A percentile compares a stretch with the other conserved stretches of the same genome.
Evolutionary conservation across 805 yeast species (phyloP).

Genomic region (Cyberlindnera maclurae): DNA sequence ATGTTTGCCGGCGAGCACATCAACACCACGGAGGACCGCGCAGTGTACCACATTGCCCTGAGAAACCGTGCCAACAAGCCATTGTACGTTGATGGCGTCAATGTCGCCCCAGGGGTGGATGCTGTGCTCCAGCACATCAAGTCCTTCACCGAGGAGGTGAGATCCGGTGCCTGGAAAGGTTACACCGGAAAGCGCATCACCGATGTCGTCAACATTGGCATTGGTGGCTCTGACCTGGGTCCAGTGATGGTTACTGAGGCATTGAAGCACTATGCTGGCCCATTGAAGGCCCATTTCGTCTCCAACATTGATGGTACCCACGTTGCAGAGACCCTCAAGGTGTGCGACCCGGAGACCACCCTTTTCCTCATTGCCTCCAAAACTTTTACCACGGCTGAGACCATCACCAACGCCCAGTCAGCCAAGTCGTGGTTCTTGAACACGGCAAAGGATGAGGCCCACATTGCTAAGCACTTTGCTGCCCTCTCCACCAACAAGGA

Average conservation of each 20-base stretch:
- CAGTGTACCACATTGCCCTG: conserved; percentile 94
- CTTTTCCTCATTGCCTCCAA: conserved; percentile 89
- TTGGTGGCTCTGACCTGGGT: conserved; percentile 98
- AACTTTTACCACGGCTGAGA: conserved; percentile 99
- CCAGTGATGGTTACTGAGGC: conserved; percentile 99
- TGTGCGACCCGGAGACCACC: conserved; percentile 82
- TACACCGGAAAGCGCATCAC: conserved; percentile 92
- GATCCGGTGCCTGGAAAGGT: conserved; percentile 95
- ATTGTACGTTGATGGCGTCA: conserved; percentile 83
- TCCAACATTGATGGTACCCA: conserved; percentile 99
- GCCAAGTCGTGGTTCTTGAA: conserved; percentile 93
- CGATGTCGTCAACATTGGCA: conserved; percentile 95
- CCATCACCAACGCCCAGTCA: conserved; percentile 90
- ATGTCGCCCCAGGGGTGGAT: conserved; percentile 90
- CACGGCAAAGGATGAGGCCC: conserved; percentile 54
- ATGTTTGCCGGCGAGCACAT: conserved; percentile 92
- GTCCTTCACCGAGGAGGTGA: conserved; percentile 83
- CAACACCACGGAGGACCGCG: conserved; percentile 93
- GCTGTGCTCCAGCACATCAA: conserved; percentile 91
- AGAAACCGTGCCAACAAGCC: conserved; percentile 84
- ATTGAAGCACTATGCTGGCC: conserved; percentile 78
- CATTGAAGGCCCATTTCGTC: conserved; percentile 81
- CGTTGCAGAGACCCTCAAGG: conserved; percentile 81
- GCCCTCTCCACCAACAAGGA: conserved; percentile 90
- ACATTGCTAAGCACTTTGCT: conserved; percentile 95